A percentile compares a stretch with the other conserved stretches of the same genome.
Evolutionary conservation across 192 early-diverging fungal species (phyloP).

Genomic region (Umbelopsis vinacea): DNA sequence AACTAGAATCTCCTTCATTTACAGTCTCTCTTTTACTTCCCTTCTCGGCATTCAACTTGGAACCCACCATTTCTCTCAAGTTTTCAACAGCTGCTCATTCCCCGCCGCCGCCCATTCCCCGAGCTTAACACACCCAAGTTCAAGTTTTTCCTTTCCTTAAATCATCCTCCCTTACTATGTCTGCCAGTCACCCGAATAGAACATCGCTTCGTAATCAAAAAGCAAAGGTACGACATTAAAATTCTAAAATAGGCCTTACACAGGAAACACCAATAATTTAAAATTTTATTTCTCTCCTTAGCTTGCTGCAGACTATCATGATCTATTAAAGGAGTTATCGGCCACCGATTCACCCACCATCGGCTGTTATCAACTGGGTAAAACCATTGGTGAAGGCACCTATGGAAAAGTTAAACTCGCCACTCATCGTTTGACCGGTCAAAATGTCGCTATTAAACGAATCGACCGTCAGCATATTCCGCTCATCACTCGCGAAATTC

Average conservation of each 20-base stretch:
- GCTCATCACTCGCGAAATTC: slow-evolving; percentile 66
- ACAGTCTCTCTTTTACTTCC: slow-evolving; percentile 15
- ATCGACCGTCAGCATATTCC: slow-evolving; percentile 63
- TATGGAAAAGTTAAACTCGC: slow-evolving; percentile 71
- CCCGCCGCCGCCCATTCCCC: too few relatives aligned
- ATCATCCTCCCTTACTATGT: background rate
- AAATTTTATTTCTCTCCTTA: slow-evolving; percentile 26
- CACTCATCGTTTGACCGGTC: slow-evolving; percentile 61
- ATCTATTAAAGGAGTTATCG: slow-evolving; percentile 64
- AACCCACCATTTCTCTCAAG: too few relatives aligned
- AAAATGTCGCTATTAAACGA: slow-evolving; percentile 64
- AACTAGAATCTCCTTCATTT: background rate
- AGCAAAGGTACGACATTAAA: slow-evolving; percentile 44
- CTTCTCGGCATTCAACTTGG: too few relatives aligned
- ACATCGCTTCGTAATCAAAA: slow-evolving; percentile 43
- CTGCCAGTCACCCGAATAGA: slow-evolving; percentile 22
- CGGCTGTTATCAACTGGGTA: slow-evolving; percentile 59
- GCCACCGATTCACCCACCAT: slow-evolving; percentile 55
- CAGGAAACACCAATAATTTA: background rate
- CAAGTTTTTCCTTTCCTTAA: slow-evolving; percentile 23
- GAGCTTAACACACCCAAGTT: background rate
- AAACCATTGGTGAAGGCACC: slow-evolving; percentile 61
- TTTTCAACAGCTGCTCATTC: too few relatives aligned
- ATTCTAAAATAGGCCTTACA: background rate
- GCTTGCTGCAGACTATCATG: slow-evolving; percentile 63